Base-by-base conservation (phyloP, 78 protist species). In the Dictyostelium discoideum region DNA sequence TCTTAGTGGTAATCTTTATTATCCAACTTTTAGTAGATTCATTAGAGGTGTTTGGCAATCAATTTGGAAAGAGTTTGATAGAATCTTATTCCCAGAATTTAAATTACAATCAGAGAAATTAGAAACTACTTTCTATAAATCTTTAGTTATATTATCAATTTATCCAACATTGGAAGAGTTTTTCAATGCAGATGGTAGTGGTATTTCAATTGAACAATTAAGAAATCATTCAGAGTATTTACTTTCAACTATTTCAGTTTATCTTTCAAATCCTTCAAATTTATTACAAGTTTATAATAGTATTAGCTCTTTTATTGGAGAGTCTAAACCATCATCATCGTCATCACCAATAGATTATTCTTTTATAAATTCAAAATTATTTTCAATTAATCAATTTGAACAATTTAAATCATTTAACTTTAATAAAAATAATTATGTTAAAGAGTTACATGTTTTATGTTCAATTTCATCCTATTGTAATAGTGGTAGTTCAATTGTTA, bases 31-130 rank as follows among this genome's bases (percentile, higher is more conserved):
- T 39, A 44, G 10, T 46, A 32, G 29, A 29, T 81, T 79, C n/a
- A 89, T 89, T 40, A 79, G 32, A 54, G 86, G 87, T 63, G 94
- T 89, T 24, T 89, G 94, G 94, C 16, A 65, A 42, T 32, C 73
- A 6, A 67, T 89, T 32, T 89, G 86, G 86, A 81, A 67, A 32
- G 73, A 69, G 32, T 42, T 20, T 20, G 94, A 89, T 42, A 46
- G 82, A 48, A 63, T 40, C 5, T 13, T 89, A 69, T 89, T 89
- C 46, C 87, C 94, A 26, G 48, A 67, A 42, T n/a, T 14, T 11
- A 14, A 24, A 11, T 10, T 57, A 26, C 69, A 89, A 46, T 26
- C 67, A 20, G 74, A 42, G 14, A 20, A 32, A 22, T 26, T 24
- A 5, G 80, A 81, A 8, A 4, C 11, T 16, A 26, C 83, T 3